These are phyloP conservation scores for Urostyla sp. DNA, from an alignment of 73 alveolate genomes.

Conservation along the genomic window DNA sequence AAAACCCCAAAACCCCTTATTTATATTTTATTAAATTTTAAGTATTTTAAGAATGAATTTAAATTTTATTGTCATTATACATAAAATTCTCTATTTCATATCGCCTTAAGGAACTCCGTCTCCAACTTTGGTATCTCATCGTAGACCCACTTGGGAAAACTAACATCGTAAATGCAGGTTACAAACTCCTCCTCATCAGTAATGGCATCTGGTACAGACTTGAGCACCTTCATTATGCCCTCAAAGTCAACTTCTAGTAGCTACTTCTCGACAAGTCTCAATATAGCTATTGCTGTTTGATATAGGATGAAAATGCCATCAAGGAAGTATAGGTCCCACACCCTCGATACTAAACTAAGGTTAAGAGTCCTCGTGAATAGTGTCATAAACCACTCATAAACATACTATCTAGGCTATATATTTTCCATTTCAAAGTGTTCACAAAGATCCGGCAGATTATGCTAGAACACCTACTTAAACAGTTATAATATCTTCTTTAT, in stretches of 20 bases:
- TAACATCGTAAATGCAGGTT: slow-evolving; percentile 34
- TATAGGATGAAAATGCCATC: slow-evolving; percentile 66
- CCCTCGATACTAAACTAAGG: slow-evolving; percentile 82
- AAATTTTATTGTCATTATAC: not conserved
- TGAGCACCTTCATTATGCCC: slow-evolving; percentile 58
- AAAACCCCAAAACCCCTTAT: not conserved
- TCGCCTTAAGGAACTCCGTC: slow-evolving; percentile 24
- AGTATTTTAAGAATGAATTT: not conserved
- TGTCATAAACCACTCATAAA: slow-evolving; percentile 95
- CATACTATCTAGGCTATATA: slow-evolving; percentile 85
- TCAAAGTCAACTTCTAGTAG: slow-evolving; percentile 51
- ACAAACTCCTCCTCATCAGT: slow-evolving; percentile 65
- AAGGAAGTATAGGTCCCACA: slow-evolving; percentile 91
- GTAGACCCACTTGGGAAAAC: slow-evolving; percentile 63
- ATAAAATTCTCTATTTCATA: slow-evolving; percentile 8
- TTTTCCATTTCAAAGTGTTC: slow-evolving; percentile 79
- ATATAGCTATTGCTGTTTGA: slow-evolving; percentile 64
- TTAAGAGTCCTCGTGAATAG: slow-evolving; percentile 84
- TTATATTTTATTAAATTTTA: slow-evolving; percentile 40
- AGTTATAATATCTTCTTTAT: slow-evolving; percentile 81
- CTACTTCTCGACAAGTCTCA: slow-evolving; percentile 34
- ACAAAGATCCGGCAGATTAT: slow-evolving; percentile 81
- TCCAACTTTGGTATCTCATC: slow-evolving; percentile 52
- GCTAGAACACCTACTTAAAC: slow-evolving; percentile 83
- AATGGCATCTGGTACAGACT: slow-evolving; percentile 20